phyloP scores from a whole-genome alignment of 208 protist genomes.

The Leishmania major region DNA sequence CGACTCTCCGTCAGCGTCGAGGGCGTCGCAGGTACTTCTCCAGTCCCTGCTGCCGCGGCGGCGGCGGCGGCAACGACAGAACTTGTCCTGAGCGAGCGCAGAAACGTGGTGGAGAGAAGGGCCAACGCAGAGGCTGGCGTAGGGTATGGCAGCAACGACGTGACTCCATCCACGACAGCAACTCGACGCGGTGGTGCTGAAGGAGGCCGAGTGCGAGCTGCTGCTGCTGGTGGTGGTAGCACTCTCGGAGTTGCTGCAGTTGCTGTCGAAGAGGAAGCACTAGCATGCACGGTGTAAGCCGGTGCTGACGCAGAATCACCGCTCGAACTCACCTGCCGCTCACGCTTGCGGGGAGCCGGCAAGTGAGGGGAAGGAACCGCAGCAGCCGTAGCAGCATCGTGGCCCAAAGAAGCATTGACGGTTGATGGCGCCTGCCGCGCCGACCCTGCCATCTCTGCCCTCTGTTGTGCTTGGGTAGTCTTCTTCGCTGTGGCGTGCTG shows the following conservation, averaged over 20 bases:
- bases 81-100: not conserved
- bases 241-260: not conserved
- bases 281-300: not conserved
- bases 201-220: not conserved
- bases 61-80: not conserved
- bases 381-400: not conserved
- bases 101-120: constrained; percentile 42
- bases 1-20: not conserved
- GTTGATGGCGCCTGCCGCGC: not conserved
- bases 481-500: not conserved
- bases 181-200: constrained; percentile 3
- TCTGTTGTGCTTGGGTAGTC: not conserved
- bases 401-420: not conserved
- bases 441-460: not conserved
- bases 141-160: constrained; percentile 56
- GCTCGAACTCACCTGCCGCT: not conserved
- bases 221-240: not conserved
- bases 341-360: not conserved
- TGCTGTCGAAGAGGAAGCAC: not conserved
- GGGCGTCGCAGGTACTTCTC: not conserved
- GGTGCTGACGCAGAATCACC: not conserved
- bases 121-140: constrained; percentile 30
- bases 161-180: constrained; percentile 9
- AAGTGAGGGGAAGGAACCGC: not conserved
- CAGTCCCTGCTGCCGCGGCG: not conserved